These are phyloP conservation scores for Tagetes patula DNA, from an alignment of 129 eudicot species.

Conservation along the genomic window DNA sequence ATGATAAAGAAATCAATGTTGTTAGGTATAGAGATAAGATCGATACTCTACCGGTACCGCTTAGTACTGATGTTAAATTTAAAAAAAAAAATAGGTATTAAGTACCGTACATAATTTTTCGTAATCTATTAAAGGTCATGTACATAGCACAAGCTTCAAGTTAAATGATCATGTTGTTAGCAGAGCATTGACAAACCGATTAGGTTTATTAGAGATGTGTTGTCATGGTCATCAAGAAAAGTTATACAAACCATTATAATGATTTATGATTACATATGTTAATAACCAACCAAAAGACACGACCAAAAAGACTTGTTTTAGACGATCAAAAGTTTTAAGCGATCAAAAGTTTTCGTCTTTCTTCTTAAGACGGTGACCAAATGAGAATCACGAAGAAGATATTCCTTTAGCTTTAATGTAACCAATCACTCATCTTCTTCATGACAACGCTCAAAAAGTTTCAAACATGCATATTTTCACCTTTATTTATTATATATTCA, in stretches of 20 bases:
- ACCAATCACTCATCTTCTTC: not conserved
- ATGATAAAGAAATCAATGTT: too few relatives aligned
- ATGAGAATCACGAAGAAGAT: conserved; percentile 33
- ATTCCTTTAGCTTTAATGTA: conserved; percentile 28
- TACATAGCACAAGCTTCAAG: too few relatives aligned
- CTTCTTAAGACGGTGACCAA: conserved; percentile 24
- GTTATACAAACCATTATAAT: not conserved
- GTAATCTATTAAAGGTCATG: too few relatives aligned
- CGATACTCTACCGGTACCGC: too few relatives aligned
- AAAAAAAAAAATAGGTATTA: too few relatives aligned
- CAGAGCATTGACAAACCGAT: too few relatives aligned
- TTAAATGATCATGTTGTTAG: too few relatives aligned
- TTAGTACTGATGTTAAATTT: too few relatives aligned
- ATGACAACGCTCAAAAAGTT: conserved; percentile 1
- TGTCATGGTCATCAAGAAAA: too few relatives aligned
- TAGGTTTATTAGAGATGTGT: too few relatives aligned
- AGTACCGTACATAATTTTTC: too few relatives aligned
- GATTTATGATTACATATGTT: not conserved
- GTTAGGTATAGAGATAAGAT: too few relatives aligned
- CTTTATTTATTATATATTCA: not conserved
- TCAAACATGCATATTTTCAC: not conserved
- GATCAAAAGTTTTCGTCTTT: conserved; percentile 14
- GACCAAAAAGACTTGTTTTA: conserved; percentile 7
- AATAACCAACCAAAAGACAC: not conserved
- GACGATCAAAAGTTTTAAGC: conserved; percentile 6